Conservation (phyloP, 1,139 yeast genomes). For the Torulaspora globosa region DNA sequence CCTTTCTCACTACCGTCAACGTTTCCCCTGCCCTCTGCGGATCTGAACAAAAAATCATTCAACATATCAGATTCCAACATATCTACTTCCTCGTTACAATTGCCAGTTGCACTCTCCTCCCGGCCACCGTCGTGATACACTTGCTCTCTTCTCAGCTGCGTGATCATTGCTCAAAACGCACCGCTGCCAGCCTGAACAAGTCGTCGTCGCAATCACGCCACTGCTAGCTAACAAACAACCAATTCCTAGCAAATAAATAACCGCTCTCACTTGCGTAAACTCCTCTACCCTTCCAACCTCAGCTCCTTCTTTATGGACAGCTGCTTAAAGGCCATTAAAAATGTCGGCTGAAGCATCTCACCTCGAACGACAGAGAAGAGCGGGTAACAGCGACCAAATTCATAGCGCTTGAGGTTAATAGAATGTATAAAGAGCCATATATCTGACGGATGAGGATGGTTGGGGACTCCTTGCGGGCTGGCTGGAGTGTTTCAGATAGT, state of each 20-base stretch:
- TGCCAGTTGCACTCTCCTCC: not conserved
- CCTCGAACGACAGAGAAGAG: not conserved
- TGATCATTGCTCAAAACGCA: slow-evolving; percentile 6
- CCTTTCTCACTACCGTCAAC: slow-evolving; percentile 5
- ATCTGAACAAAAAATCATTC: slow-evolving; percentile 22
- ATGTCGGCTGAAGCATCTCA: not conserved
- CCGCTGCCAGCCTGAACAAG: not conserved
- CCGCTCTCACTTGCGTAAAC: not conserved
- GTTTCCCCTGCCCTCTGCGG: slow-evolving; percentile 10
- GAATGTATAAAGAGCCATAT: too few relatives aligned
- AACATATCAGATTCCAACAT: slow-evolving; percentile 22
- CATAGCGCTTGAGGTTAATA: too few relatives aligned
- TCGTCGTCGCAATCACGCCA: not conserved
- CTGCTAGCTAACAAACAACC: not conserved
- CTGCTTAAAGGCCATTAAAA: not conserved
- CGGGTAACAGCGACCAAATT: slow-evolving; percentile 9
- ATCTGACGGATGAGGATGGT: not conserved
- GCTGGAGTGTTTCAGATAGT: not conserved
- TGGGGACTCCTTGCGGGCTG: not conserved
- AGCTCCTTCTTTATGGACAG: not conserved
- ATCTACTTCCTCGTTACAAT: slow-evolving; percentile 8
- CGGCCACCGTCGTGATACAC: slow-evolving; percentile 6
- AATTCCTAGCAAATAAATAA: not conserved
- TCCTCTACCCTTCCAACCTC: not conserved
- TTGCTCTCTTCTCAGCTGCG: slow-evolving; percentile 11